Evolutionary conservation across 192 early-diverging fungal species (phyloP).

Genomic region (Coemansia sp.): DNA sequence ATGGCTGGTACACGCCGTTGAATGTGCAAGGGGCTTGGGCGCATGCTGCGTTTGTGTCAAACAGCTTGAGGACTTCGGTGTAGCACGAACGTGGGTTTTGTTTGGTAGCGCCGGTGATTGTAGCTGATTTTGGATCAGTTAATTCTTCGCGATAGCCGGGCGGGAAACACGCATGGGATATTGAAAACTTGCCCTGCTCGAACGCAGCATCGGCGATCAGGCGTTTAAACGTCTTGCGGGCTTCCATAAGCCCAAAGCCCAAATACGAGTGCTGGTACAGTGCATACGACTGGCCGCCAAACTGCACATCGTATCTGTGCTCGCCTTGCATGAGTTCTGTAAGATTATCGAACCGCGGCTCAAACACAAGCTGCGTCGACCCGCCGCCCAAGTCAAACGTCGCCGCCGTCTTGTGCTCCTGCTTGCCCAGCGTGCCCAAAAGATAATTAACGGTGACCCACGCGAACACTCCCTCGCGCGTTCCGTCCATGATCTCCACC

Average conservation of each 20-base stretch:
- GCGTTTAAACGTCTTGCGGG: slow-evolving; percentile 70
- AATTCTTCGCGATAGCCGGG: slow-evolving; percentile 60
- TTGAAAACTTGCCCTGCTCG: slow-evolving; percentile 34
- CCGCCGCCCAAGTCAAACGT: slow-evolving; percentile 96
- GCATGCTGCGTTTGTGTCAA: slow-evolving; percentile 73
- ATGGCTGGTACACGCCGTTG: slow-evolving; percentile 89
- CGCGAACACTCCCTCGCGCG: slow-evolving; percentile 95
- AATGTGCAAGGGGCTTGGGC: slow-evolving; percentile 75
- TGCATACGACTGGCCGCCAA: slow-evolving; percentile 68
- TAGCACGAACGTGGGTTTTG: slow-evolving; percentile 56
- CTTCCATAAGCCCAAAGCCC: slow-evolving; percentile 87
- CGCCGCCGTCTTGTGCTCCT: slow-evolving; percentile 69
- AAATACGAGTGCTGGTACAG: slow-evolving; percentile 97
- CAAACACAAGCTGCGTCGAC: slow-evolving; percentile 97
- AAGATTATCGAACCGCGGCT: slow-evolving; percentile 63
- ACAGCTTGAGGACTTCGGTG: slow-evolving; percentile 61
- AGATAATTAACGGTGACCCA: slow-evolving; percentile 99
- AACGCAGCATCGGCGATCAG: slow-evolving; percentile 37
- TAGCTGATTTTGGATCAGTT: slow-evolving; percentile 23
- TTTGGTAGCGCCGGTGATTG: slow-evolving; percentile 60
- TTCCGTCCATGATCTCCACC: slow-evolving; percentile 93
- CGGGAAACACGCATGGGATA: slow-evolving; percentile 70
- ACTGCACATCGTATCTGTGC: slow-evolving; percentile 69
- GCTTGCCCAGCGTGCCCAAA: slow-evolving; percentile 62
- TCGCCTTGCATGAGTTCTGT: slow-evolving; percentile 60